Evolutionary conservation across 306 rosid species (phyloP).

Genomic region (Quercus bicolor): DNA sequence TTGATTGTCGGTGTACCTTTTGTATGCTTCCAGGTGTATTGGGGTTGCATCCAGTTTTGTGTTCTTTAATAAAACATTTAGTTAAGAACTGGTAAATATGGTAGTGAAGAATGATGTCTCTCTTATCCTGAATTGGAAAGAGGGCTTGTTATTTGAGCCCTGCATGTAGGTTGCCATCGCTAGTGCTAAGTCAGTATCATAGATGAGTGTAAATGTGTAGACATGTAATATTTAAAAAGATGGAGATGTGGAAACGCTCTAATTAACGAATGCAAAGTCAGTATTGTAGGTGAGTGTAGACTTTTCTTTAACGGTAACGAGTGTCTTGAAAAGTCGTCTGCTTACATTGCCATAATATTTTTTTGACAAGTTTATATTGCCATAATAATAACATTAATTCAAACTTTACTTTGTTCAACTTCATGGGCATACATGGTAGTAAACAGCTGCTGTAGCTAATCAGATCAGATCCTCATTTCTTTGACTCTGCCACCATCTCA

Average conservation of each 20-base stretch:
- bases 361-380: background rate
- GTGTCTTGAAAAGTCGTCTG: background rate
- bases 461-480: no score
- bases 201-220: background rate
- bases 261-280: background rate
- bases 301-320: background rate
- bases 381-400: background rate
- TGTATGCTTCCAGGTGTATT: no score
- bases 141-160: background rate
- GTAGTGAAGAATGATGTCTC: background rate
- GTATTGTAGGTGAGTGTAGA: background rate
- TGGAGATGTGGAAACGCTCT: background rate
- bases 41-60: no score
- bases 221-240: background rate
- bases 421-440: background rate
- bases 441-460: no score
- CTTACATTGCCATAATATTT: background rate
- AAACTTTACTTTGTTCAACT: background rate
- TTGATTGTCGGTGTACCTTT: no score
- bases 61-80: no score
- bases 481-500: no score
- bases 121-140: background rate
- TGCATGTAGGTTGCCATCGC: background rate
- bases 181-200: background rate
- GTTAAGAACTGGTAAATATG: background rate